phyloP scores from a whole-genome alignment of 495 filamentous ascomycete genomes.

The Tuber microsphaerosporum region DNA sequence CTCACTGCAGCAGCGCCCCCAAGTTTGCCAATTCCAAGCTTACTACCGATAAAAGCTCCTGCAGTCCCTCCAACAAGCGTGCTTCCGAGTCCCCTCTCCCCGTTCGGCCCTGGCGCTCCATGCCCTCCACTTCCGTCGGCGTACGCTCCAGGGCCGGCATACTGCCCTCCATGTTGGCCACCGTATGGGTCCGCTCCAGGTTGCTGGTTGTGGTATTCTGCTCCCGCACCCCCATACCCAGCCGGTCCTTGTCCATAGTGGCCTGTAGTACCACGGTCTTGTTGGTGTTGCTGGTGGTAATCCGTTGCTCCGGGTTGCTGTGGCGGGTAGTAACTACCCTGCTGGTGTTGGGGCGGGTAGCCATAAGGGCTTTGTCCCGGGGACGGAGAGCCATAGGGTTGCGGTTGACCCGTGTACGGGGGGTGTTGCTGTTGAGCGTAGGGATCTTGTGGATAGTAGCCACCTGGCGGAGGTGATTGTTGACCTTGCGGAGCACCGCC shows the following conservation, averaged over 20 bases:
- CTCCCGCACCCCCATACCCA: not conserved
- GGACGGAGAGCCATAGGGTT: slow-evolving; percentile 19
- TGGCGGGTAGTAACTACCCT: slow-evolving; percentile 24
- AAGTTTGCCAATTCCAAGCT: slow-evolving; percentile 23
- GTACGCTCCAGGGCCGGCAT: slow-evolving; percentile 25
- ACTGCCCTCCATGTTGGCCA: not conserved
- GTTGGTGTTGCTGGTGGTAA: slow-evolving; percentile 10
- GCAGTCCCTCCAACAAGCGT: slow-evolving; percentile 30
- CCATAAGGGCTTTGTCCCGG: slow-evolving; percentile 22
- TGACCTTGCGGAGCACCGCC: slow-evolving; percentile 21
- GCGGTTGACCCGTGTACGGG: not conserved
- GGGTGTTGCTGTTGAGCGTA: slow-evolving; percentile 19
- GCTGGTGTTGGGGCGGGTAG: slow-evolving; percentile 2
- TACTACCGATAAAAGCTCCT: slow-evolving; percentile 33
- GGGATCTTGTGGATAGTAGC: slow-evolving; percentile 20
- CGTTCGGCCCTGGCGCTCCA: slow-evolving; percentile 14
- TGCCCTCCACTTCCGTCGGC: slow-evolving; percentile 16
- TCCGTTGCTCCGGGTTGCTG: slow-evolving; percentile 14
- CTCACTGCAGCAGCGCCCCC: slow-evolving; percentile 35
- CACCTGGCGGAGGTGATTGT: slow-evolving; percentile 15
- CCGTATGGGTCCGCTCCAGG: slow-evolving; percentile 23
- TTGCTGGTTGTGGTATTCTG: slow-evolving; percentile 30
- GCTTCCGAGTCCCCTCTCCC: slow-evolving; percentile 30
- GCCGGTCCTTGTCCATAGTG: not conserved
- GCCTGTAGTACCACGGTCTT: not conserved